Conservation (phyloP, 1,284 basidiomycete species). For the Apiotrichum akiyoshidainum region DNA sequence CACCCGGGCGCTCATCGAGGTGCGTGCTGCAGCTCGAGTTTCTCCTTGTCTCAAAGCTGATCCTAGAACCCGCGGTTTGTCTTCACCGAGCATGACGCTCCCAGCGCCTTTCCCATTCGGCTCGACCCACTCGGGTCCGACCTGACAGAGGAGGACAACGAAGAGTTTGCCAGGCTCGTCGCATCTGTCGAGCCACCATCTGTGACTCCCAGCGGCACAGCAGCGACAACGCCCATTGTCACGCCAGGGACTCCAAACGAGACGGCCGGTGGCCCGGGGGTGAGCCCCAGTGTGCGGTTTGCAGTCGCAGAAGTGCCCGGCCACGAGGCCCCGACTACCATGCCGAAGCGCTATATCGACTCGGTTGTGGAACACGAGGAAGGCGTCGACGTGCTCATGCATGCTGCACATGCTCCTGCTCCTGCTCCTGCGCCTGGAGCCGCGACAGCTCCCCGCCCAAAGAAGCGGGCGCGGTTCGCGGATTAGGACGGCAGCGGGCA, state of each 20-base stretch:
- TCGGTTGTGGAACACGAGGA: not conserved
- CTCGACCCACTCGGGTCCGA: constrained; percentile 21
- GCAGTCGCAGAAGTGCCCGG: no score
- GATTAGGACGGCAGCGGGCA: not conserved
- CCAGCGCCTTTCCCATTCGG: constrained; percentile 21
- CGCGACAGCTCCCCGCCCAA: not conserved
- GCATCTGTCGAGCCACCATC: constrained; percentile 1
- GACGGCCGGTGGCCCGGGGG: no score
- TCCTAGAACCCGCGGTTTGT: constrained; percentile 40
- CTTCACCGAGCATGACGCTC: constrained; percentile 16
- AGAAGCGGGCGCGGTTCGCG: constrained; percentile 5
- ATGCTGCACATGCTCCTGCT: not conserved
- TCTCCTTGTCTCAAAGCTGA: no score
- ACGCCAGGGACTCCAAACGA: constrained; percentile 1
- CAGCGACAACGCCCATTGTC: not conserved
- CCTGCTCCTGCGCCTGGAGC: not conserved
- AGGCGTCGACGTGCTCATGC: not conserved
- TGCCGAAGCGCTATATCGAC: not conserved
- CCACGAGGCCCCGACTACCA: no score
- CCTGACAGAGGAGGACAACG: constrained; percentile 3
- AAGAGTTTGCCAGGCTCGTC: not conserved
- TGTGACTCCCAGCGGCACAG: not conserved
- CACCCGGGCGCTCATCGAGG: constrained; percentile 37
- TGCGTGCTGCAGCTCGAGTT: not conserved
- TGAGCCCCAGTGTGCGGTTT: no score